Conservation (phyloP, 2,329 filamentous ascomycete species). For the Mycocentrospora acerina region DNA sequence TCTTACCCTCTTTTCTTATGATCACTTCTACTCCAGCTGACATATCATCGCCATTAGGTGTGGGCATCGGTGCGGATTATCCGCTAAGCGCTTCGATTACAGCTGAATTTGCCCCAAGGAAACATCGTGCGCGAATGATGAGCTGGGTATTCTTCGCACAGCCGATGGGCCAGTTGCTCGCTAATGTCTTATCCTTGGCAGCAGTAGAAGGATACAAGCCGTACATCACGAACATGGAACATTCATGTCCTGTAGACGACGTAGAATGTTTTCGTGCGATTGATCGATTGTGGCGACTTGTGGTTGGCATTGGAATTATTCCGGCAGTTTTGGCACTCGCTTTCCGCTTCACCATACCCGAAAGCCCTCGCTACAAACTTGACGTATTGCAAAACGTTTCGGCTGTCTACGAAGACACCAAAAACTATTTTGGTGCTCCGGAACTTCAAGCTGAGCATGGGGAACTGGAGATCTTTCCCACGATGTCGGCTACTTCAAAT, state of each 20-base stretch:
- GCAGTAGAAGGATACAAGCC: slow-evolving; percentile 30
- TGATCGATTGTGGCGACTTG: slow-evolving; percentile 44
- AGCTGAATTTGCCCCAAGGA: slow-evolving; percentile 42
- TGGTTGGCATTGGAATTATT: slow-evolving; percentile 43
- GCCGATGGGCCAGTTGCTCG: slow-evolving; percentile 42
- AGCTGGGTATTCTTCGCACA: slow-evolving; percentile 47
- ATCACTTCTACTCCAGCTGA: too few species aligned
- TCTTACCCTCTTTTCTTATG: too few species aligned
- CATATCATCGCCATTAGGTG: slow-evolving; percentile 11
- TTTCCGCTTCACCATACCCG: slow-evolving; percentile 46
- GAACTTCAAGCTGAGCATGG: slow-evolving; percentile 26
- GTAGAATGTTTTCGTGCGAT: slow-evolving; percentile 32
- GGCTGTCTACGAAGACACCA: slow-evolving; percentile 35
- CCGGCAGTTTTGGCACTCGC: slow-evolving; percentile 32
- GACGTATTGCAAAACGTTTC: slow-evolving; percentile 42
- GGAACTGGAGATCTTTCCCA: slow-evolving; percentile 30
- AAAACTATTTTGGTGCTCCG: slow-evolving; percentile 32
- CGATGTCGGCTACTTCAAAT: slow-evolving; percentile 7
- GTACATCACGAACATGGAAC: slow-evolving; percentile 18
- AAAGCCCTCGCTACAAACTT: slow-evolving; percentile 43
- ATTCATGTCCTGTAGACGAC: slow-evolving; percentile 19
- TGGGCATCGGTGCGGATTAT: slow-evolving; percentile 44
- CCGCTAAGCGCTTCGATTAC: slow-evolving; percentile 43
- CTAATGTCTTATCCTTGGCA: slow-evolving; percentile 32
- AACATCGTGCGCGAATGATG: slow-evolving; percentile 44